Evolutionary conservation across 495 filamentous ascomycete genomes (phyloP), one percentile per base, ranked within the genome.

Genomic region (Terfezia claveryi): DNA sequence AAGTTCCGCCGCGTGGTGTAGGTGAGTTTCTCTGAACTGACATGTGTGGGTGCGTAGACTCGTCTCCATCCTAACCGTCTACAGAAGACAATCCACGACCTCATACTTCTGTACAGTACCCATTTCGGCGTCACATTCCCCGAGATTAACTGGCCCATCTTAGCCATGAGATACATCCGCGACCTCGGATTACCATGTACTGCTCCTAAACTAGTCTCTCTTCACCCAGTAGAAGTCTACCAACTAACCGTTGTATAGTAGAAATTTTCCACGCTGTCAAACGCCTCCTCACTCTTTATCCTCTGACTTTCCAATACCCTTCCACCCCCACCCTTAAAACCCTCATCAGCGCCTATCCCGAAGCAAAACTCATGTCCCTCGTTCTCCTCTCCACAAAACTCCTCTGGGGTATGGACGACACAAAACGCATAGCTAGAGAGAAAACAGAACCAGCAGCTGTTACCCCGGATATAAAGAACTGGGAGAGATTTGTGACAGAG

Each of bases 311-410:
- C 46, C 50, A 37, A 17, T 65, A 58, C 62, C 54, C 46, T 10
- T 60, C 60, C 27, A 36, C 59, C 16, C 32, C 37, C 14, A 49
- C 38, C 23, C 38, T 44, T n/a, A 46, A 20, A 46, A 14, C 14
- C 12, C 41, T 14, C 14, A 20, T 20, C 4, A 46, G 12, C 17
- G 8, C 12, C 17, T 66, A 60, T n/a, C 91, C 91, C 0, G 91
- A 95, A 62, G 68, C 82, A 3, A 73, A 81, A 46, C 64, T 95
- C 0, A 72, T 85, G 51, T 72, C 77, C 17, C 67, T 87, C 7
- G 62, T 94, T n/a, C 70, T 94, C 6, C 74, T 94, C 23, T 76
- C 80, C 10, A 77, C 80, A 8, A 96, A 95, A 62, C 66, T 92
- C 6, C 66, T 79, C 20, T 86, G 84, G 62, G 84, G 87, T 0